These are phyloP conservation scores for Beauveria scarabaeidicola DNA, from an alignment of 2,329 filamentous ascomycete genomes.

Conservation along the genomic window DNA sequence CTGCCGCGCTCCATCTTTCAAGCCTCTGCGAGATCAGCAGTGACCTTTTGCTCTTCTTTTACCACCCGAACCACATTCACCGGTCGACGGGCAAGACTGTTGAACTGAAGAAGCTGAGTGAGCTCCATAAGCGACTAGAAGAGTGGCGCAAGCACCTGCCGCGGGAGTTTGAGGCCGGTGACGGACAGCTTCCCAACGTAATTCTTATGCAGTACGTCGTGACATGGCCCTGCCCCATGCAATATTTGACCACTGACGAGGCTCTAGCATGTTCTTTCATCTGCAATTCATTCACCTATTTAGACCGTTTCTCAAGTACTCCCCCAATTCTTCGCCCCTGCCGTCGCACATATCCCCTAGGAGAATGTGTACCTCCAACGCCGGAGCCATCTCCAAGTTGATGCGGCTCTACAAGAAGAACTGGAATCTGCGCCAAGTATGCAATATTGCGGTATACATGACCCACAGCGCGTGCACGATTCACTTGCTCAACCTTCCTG, in stretches of 20 bases:
- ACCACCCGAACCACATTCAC: conserved; percentile 65
- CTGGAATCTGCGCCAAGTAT: conserved; percentile 86
- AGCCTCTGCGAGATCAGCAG: conserved; percentile 88
- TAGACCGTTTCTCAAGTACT: conserved; percentile 89
- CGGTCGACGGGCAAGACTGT: conserved; percentile 63
- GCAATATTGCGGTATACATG: conserved; percentile 95
- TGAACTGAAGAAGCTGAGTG: conserved; percentile 86
- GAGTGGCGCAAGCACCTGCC: conserved; percentile 81
- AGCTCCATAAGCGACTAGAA: conserved; percentile 82
- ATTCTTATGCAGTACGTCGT: conserved; percentile 69
- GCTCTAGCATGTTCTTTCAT: conserved; percentile 86
- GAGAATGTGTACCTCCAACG: conserved; percentile 83
- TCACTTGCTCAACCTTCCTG: conserved; percentile 83
- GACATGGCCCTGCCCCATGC: background rate
- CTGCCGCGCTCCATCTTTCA: conserved; percentile 72
- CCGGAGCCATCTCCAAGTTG: conserved; percentile 84
- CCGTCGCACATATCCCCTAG: conserved; percentile 83
- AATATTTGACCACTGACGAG: conserved; percentile 16
- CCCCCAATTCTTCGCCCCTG: conserved; percentile 69
- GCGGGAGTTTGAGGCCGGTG: conserved; percentile 77
- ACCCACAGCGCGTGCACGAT: conserved; percentile 90
- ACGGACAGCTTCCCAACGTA: conserved; percentile 81
- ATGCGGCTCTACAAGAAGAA: conserved; percentile 88
- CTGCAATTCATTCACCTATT: conserved; percentile 93
- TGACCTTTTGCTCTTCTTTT: conserved; percentile 82